phyloP scores from a whole-genome alignment of 176 grass and related monocot genomes.

The Lolium perenne region DNA sequence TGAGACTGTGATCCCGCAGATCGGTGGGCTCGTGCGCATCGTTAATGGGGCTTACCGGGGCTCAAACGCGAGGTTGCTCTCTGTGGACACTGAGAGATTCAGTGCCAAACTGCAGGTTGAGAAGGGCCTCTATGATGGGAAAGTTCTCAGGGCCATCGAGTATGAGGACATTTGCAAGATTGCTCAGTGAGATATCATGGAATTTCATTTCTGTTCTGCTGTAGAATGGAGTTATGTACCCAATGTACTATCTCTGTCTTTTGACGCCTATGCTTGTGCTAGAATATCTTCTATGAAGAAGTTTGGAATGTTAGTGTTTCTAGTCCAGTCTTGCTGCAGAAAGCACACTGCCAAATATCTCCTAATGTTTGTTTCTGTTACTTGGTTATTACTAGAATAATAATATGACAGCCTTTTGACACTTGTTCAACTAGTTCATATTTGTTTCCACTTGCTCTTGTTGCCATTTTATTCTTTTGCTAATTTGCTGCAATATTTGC shows the following conservation, averaged over 20 bases:
- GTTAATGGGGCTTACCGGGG: slow-evolving; percentile 93
- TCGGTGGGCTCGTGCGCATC: slow-evolving; percentile 77
- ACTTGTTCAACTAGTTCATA: slow-evolving; percentile 8
- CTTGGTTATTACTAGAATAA: slow-evolving; percentile 19
- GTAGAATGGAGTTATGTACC: not conserved
- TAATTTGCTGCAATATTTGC: too few species aligned
- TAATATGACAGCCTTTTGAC: slow-evolving; percentile 17
- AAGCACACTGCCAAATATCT: not conserved
- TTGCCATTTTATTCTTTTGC: too few species aligned
- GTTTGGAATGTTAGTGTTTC: slow-evolving; percentile 23
- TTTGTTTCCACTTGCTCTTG: not conserved
- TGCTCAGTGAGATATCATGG: slow-evolving; percentile 39
- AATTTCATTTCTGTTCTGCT: slow-evolving; percentile 11
- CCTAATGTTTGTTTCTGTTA: slow-evolving; percentile 24
- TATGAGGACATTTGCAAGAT: slow-evolving; percentile 98
- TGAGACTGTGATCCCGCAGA: slow-evolving; percentile 93
- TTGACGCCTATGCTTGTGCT: slow-evolving; percentile 21
- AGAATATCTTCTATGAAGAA: slow-evolving; percentile 5
- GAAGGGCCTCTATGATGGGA: slow-evolving; percentile 92
- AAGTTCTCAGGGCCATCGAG: slow-evolving; percentile 73
- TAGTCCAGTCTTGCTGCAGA: not conserved
- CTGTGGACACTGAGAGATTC: slow-evolving; percentile 75
- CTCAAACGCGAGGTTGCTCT: slow-evolving; percentile 69
- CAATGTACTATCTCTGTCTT: not conserved
- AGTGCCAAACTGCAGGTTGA: slow-evolving; percentile 90